Evolutionary conservation across 306 rosid genomes (phyloP).

Genomic region (Vigna unguiculata): DNA sequence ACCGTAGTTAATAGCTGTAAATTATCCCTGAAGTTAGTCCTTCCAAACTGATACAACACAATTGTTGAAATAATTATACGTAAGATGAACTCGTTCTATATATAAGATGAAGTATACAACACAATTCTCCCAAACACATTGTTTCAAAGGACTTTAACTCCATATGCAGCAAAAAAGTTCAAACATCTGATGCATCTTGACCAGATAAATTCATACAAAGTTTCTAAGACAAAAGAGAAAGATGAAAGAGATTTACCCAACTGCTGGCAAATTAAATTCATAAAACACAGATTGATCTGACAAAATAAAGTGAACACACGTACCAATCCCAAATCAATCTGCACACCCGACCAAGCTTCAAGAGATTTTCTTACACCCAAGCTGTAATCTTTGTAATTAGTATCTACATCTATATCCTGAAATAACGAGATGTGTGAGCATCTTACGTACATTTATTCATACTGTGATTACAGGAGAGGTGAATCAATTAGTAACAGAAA

Average conservation of each 20-base stretch:
- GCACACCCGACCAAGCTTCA: slow-evolving; percentile 90
- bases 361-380: slow-evolving; percentile 81
- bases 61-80: slow-evolving; percentile 7
- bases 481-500: slow-evolving; percentile 8
- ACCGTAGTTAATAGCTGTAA: slow-evolving; percentile 15
- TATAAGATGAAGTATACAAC: neutral
- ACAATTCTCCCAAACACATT: slow-evolving; percentile 25
- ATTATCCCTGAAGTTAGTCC: slow-evolving; percentile 12
- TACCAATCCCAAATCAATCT: slow-evolving; percentile 96
- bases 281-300: slow-evolving; percentile 25
- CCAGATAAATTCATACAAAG: slow-evolving; percentile 4
- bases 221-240: slow-evolving; percentile 6
- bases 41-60: slow-evolving; percentile 3
- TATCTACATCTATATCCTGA: slow-evolving; percentile 81
- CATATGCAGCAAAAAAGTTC: slow-evolving; percentile 29
- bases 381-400: slow-evolving; percentile 67
- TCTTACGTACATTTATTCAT: slow-evolving; percentile 9
- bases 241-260: slow-evolving; percentile 1
- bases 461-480: neutral
- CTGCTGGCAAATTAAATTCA: slow-evolving; percentile 14
- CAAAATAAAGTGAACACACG: slow-evolving; percentile 34
- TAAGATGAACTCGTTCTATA: slow-evolving; percentile 4
- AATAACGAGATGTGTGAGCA: slow-evolving; percentile 36
- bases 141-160: slow-evolving; percentile 9
- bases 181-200: slow-evolving; percentile 29